Evolutionary conservation across 2,329 filamentous ascomycete genomes (phyloP).

Genomic region (Bipolaris sorokiniana): DNA sequence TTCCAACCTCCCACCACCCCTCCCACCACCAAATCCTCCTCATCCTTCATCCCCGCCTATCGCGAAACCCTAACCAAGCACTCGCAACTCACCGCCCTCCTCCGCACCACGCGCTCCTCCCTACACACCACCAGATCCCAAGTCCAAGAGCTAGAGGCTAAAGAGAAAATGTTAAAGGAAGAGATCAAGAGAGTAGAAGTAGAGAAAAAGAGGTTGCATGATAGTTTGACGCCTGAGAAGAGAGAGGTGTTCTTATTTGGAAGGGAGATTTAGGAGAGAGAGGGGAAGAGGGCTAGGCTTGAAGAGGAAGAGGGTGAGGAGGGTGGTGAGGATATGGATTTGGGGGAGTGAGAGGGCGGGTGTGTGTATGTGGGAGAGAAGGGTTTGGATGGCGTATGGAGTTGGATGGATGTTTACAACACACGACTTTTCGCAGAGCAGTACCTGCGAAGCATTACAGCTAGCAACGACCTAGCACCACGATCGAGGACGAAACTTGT

Average conservation of each 20-base stretch:
- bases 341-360: too few relatives aligned
- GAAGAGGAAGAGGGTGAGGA: background rate
- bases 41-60: too few relatives aligned
- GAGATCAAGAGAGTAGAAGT: background rate
- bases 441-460: too few relatives aligned
- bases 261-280: background rate
- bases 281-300: background rate
- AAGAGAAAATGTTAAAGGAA: background rate
- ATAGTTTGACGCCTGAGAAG: background rate
- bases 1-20: background rate
- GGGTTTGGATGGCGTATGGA: too few relatives aligned
- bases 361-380: too few relatives aligned
- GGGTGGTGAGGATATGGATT: background rate
- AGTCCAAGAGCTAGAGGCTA: background rate
- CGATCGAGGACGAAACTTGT: slow-evolving; percentile 48
- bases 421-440: too few relatives aligned
- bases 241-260: background rate
- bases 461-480: too few relatives aligned
- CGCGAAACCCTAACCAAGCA: too few relatives aligned
- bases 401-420: too few relatives aligned
- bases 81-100: too few relatives aligned
- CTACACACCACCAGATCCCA: background rate
- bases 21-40: too few relatives aligned
- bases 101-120: too few relatives aligned
- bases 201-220: background rate